A percentile compares a stretch with the other conserved stretches of the same genome.
These are phyloP conservation scores for Alloascoidea africana DNA, from an alignment of 805 yeast species.

Conservation along the genomic window DNA sequence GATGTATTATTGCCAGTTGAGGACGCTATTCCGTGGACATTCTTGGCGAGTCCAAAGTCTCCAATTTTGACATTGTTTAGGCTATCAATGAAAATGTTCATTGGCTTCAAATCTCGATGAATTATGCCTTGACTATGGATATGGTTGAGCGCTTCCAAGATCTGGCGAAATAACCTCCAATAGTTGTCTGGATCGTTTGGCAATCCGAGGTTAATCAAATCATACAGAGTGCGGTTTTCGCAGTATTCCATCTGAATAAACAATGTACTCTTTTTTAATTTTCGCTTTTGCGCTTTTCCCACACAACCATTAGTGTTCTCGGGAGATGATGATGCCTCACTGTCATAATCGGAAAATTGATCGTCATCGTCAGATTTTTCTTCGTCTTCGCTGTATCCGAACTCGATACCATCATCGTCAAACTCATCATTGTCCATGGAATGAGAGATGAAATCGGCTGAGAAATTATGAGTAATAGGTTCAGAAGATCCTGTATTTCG, in stretches of 20 bases:
- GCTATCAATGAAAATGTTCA: constrained; percentile 88
- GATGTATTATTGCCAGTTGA: constrained; percentile 9
- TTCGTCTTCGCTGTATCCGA: constrained; percentile 10
- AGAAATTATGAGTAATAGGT: background rate
- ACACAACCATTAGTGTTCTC: constrained; percentile 1
- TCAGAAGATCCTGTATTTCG: constrained; percentile 3
- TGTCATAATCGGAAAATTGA: constrained; percentile 5
- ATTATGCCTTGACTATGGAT: constrained; percentile 90
- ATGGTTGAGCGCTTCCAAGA: constrained; percentile 78
- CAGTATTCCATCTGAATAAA: constrained; percentile 98
- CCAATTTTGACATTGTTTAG: constrained; percentile 85
- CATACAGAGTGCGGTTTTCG: constrained; percentile 80
- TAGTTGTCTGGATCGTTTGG: constrained; percentile 61
- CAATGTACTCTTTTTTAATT: constrained; percentile 42
- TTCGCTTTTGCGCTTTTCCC: constrained; percentile 3
- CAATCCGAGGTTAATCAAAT: constrained; percentile 66
- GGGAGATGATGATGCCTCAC: constrained; percentile 3
- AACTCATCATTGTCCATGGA: constrained; percentile 22
- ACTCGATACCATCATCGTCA: constrained; percentile 12
- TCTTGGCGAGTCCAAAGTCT: constrained; percentile 94
- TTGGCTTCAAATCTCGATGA: constrained; percentile 90
- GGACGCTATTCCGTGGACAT: constrained; percentile 33
- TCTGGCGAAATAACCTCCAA: constrained; percentile 81
- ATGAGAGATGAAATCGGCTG: constrained; percentile 54
- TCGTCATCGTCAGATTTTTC: constrained; percentile 5